Evolutionary conservation across 768 basidiomycete genomes (phyloP), one percentile per base, ranked within the genome.

Genomic region (Tylopilus felleus): DNA sequence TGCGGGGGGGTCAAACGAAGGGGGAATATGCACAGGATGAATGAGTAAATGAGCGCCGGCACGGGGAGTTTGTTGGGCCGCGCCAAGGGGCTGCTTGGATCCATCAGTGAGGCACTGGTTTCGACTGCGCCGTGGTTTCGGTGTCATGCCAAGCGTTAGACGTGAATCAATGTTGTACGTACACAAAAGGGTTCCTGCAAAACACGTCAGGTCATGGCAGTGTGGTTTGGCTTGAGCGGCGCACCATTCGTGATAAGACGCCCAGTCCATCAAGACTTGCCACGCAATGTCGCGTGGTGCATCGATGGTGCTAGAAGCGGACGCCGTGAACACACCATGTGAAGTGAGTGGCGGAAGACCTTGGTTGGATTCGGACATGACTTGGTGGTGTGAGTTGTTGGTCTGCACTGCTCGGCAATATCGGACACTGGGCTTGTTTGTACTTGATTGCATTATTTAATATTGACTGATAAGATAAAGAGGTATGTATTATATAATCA

Each of bases 161-260:
- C 27, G 36, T 2, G 38, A 42, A 38, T 21, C 12, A 41, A 31
- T 13, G 36, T n/a, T 9, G 22, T 17, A 71, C 80, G 27, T 71
- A 85, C 85, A 81, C 78, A 51, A 86, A 87, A 6, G 85, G 75
- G 60, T 87, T 88, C 85, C 85, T 88, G 55, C 31, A n/a, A 12
- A 48, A 17, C 25, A 17, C 16, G 33, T 43, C 42, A 31, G 5
- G 51, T 56, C 52, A 43, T 33, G 39, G 40, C 45, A 10, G 49
- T 43, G 53, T 45, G 53, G 14, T 16, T 12, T 17, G 22, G 19
- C 10, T 10, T 14, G 13, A 7, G 19, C 10, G 12, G 31, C 76
- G 46, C 65, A 84, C 87, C 87, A 90, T 70, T 83, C 73, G 17
- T 73, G 72, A 59, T 88, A 88, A 5, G 78, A 75, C 2, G 71